phyloP scores from a whole-genome alignment of 441 rosid genomes.

The Adansonia grandidieri region DNA sequence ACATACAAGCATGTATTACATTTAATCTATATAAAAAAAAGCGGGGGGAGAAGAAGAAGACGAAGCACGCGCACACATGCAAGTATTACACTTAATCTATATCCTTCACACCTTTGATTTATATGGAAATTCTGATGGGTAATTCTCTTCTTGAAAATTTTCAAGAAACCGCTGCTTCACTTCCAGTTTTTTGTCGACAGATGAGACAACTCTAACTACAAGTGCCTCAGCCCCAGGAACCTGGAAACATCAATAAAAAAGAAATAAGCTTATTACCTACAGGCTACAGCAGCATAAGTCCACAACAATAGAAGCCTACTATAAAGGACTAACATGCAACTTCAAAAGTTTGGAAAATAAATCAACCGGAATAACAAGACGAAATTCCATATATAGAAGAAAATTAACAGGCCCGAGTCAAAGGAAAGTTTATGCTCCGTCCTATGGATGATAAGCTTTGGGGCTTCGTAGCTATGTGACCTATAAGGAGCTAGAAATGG shows the following conservation, averaged over 20 bases:
- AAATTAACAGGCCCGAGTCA: neutral
- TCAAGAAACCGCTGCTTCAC: constrained; percentile 95
- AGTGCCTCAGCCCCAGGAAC: constrained; percentile 95
- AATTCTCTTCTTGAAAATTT: constrained; percentile 89
- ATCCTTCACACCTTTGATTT: constrained; percentile 80
- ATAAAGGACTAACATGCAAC: neutral
- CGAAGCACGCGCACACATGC: neutral
- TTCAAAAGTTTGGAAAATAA: neutral
- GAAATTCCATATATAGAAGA: constrained; percentile 4
- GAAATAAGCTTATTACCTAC: neutral
- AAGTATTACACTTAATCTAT: constrained; percentile 21
- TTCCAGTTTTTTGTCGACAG: constrained; percentile 98
- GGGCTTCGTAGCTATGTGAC: neutral
- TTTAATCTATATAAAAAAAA: neutral
- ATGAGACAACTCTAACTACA: constrained; percentile 96
- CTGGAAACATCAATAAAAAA: constrained; percentile 46
- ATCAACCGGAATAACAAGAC: neutral
- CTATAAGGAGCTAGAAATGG: neutral
- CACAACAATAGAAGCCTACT: neutral
- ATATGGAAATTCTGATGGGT: constrained; percentile 92
- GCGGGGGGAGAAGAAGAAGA: neutral
- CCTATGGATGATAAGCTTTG: neutral
- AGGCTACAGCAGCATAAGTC: constrained; percentile 12
- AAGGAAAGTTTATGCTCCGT: neutral
- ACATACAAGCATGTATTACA: constrained; percentile 19